Conservation (phyloP, 345 rosid species). For the Conringia planisiliqua region DNA sequence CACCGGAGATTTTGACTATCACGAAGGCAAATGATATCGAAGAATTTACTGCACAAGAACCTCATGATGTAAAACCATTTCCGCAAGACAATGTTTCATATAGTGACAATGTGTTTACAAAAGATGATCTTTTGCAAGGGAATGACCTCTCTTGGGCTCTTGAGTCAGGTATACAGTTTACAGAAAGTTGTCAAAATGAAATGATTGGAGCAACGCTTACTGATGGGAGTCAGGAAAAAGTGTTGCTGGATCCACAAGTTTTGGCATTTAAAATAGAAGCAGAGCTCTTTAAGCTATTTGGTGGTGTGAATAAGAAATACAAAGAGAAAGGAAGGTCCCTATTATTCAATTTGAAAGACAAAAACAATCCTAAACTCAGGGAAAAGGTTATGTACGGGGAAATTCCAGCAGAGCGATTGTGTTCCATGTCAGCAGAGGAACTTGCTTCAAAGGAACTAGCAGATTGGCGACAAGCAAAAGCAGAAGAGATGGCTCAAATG, state of each 20-base stretch:
- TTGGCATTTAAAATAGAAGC: slow-evolving; percentile 67
- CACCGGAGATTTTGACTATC: slow-evolving; percentile 23
- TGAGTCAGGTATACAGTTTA: slow-evolving; percentile 42
- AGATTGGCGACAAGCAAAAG: slow-evolving; percentile 92
- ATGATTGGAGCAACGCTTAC: slow-evolving; percentile 15
- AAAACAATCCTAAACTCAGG: slow-evolving; percentile 78
- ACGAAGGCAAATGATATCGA: slow-evolving; percentile 17
- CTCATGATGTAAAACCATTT: slow-evolving; percentile 33
- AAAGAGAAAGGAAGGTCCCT: slow-evolving; percentile 91
- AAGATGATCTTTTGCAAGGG: slow-evolving; percentile 85
- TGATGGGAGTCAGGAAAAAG: slow-evolving; percentile 19
- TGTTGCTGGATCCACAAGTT: slow-evolving; percentile 39
- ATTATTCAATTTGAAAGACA: slow-evolving; percentile 85
- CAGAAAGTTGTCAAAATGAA: slow-evolving; percentile 32
- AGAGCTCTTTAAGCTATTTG: slow-evolving; percentile 72
- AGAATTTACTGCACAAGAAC: slow-evolving; percentile 30
- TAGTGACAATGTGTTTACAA: slow-evolving; percentile 54
- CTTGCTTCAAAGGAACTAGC: slow-evolving; percentile 96
- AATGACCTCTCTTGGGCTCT: slow-evolving; percentile 76
- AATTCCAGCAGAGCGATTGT: slow-evolving; percentile 61
- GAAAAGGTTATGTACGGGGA: slow-evolving; percentile 75
- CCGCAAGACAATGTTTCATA: slow-evolving; percentile 51
- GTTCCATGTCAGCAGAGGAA: slow-evolving; percentile 91
- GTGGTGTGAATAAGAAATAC: slow-evolving; percentile 90
- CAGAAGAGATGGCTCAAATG: slow-evolving; percentile 91